phyloP scores from a whole-genome alignment of 2,329 filamentous ascomycete genomes.

The Kalmusia sp. region DNA sequence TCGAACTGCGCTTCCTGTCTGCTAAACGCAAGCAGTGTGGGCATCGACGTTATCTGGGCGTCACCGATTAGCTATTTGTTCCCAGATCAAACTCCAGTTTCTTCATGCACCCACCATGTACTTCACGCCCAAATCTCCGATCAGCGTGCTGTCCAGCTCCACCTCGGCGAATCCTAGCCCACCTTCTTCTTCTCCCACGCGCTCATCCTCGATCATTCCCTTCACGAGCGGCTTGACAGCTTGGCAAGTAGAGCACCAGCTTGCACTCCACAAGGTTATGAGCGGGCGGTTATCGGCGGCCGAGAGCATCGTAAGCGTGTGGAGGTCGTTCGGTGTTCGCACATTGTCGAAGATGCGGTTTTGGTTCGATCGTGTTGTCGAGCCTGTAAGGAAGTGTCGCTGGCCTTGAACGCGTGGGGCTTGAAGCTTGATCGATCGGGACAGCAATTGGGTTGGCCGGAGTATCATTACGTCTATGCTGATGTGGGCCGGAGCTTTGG shows the following conservation, averaged over 20 bases:
- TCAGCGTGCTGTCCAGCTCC: conserved; percentile 54
- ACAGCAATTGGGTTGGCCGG: not conserved
- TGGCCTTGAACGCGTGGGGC: not conserved
- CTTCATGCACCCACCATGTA: conserved; percentile 42
- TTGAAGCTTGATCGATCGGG: conserved; percentile 2
- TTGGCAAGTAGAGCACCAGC: conserved; percentile 55
- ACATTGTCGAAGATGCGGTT: conserved; percentile 50
- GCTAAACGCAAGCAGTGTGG: conserved; percentile 59
- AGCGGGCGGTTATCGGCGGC: conserved; percentile 53
- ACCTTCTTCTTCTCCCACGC: conserved; percentile 53
- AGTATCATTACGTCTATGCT: conserved; percentile 16
- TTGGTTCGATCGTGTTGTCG: conserved; percentile 14
- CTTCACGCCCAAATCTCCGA: conserved; percentile 50
- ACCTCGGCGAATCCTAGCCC: conserved; percentile 57
- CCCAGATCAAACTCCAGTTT: not conserved
- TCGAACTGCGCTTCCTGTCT: conserved; percentile 57
- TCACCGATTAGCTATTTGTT: conserved; percentile 5
- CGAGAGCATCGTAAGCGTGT: conserved; percentile 56
- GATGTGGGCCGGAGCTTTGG: not conserved
- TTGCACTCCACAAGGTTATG: conserved; percentile 59
- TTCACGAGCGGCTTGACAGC: conserved; percentile 51
- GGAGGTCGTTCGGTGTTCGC: conserved; percentile 55
- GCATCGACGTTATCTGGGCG: conserved; percentile 53
- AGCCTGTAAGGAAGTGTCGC: conserved; percentile 11
- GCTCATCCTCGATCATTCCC: conserved; percentile 52